Percentiles rank a stretch among this genome's conserved stretches.
Conservation (phyloP, 228 moss, liverwort and hornwort species). For the Sphagnum fallax region DNA sequence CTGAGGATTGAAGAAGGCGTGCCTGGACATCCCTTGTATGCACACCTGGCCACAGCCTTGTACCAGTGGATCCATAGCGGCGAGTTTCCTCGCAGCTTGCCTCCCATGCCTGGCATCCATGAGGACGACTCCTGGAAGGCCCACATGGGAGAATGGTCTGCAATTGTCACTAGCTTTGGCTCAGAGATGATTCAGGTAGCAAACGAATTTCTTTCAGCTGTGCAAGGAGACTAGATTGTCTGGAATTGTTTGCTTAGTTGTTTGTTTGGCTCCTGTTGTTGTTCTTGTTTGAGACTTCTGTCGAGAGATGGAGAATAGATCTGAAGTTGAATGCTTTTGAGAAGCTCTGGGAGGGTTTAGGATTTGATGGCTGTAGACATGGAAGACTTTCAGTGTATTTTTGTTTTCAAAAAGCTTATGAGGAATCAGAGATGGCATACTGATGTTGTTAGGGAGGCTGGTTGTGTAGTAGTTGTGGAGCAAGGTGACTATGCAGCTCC, state of each 20-base stretch:
- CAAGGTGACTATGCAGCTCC: slow-evolving; percentile 32
- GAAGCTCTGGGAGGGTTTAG: not conserved
- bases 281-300: not conserved
- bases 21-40: slow-evolving; percentile 64
- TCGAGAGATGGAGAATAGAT: too few relatives aligned
- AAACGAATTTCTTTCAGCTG: not conserved
- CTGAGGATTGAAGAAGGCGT: slow-evolving; percentile 29
- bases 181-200: slow-evolving; percentile 54
- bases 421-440: too few relatives aligned
- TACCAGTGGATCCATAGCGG: slow-evolving; percentile 46
- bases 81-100: slow-evolving; percentile 52
- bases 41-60: slow-evolving; percentile 53
- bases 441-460: too few relatives aligned
- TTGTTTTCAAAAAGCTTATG: too few relatives aligned
- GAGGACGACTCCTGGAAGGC: slow-evolving; percentile 50
- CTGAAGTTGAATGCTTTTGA: not conserved
- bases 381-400: too few relatives aligned
- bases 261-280: not conserved
- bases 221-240: not conserved
- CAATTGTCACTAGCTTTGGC: slow-evolving; percentile 42
- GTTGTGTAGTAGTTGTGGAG: slow-evolving; percentile 22
- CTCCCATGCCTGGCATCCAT: slow-evolving; percentile 59
- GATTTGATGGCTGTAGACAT: not conserved
- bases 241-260: not conserved
- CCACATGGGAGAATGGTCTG: slow-evolving; percentile 49